Conservation (phyloP, 108 stramenopile genomes). For the Cylindrotheca closterium region DNA sequence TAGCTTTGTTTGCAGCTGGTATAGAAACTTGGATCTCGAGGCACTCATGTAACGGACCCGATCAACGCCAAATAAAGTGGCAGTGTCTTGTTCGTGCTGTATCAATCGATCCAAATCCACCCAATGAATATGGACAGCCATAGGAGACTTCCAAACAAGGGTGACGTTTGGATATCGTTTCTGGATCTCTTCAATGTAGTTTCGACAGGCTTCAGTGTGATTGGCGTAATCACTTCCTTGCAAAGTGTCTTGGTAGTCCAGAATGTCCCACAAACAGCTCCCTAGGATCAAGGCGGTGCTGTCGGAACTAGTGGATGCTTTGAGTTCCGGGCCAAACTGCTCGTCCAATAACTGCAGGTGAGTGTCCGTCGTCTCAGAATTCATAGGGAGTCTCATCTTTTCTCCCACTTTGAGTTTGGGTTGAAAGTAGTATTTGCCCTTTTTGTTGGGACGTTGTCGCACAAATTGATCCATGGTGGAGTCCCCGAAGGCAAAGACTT, state of each 20-base stretch:
- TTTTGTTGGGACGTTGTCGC: conserved; percentile 27
- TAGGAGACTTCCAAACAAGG: conserved; percentile 31
- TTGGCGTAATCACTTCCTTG: conserved; percentile 7
- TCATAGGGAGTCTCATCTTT: conserved; percentile 20
- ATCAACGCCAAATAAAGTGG: conserved; percentile 20
- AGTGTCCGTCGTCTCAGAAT: conserved; percentile 4
- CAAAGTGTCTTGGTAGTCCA: conserved; percentile 6
- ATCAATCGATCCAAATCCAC: conserved; percentile 23
- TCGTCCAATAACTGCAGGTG: conserved; percentile 11
- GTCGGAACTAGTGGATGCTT: not conserved
- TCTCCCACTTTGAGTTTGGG: conserved; percentile 15
- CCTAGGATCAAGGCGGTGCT: conserved; percentile 21
- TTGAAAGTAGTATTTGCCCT: conserved; percentile 27
- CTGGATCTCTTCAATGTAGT: conserved; percentile 4
- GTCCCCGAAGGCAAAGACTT: conserved; percentile 30
- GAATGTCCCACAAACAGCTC: conserved; percentile 30
- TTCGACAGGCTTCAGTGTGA: conserved; percentile 9
- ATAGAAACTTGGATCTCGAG: conserved; percentile 21
- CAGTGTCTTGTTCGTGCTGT: conserved; percentile 7
- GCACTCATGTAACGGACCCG: conserved; percentile 34
- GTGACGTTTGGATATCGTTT: conserved; percentile 18
- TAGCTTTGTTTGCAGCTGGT: conserved; percentile 12
- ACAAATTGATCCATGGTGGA: conserved; percentile 25
- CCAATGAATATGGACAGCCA: conserved; percentile 36
- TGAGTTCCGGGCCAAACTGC: not conserved